Evolutionary conservation across 495 filamentous ascomycete genomes (phyloP).

Genomic region (Lasiosphaeria ovina): DNA sequence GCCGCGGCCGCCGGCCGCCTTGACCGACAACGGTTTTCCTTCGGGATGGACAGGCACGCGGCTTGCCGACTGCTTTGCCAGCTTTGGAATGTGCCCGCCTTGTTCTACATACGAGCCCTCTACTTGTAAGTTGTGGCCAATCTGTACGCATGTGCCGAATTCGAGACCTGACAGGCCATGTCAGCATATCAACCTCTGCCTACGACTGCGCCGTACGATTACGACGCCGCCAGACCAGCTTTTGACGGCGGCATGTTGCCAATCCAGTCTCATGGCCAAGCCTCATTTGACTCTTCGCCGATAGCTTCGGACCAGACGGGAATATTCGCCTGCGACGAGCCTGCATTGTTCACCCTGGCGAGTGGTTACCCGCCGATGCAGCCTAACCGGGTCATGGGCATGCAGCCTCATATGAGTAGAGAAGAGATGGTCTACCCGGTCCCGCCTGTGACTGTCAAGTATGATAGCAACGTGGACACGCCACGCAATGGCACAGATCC

Average conservation of each 20-base stretch:
- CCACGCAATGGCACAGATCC: constrained; percentile 2
- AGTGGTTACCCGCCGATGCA: constrained; percentile 40
- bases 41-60: constrained; percentile 35
- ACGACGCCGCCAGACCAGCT: constrained; percentile 27
- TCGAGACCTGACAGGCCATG: constrained; percentile 9
- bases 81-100: constrained; percentile 38
- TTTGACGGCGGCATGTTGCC: constrained; percentile 30
- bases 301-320: constrained; percentile 22
- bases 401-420: constrained; percentile 36
- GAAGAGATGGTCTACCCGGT: constrained; percentile 49
- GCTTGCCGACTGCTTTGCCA: constrained; percentile 39
- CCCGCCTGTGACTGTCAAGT: constrained; percentile 27
- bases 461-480: constrained; percentile 19
- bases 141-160: background rate
- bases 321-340: constrained; percentile 33
- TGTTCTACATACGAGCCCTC: constrained; percentile 40
- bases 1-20: constrained; percentile 17
- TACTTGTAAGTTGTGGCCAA: constrained; percentile 22
- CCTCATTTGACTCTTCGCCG: constrained; percentile 22
- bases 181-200: constrained; percentile 35
- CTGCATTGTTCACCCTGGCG: constrained; percentile 34
- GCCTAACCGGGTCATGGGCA: constrained; percentile 33
- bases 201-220: constrained; percentile 33
- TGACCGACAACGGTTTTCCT: constrained; percentile 22
- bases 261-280: constrained; percentile 26